These are phyloP conservation scores for Leccinum cinnamomeum DNA, from an alignment of 1,284 basidiomycete genomes.

Conservation along the genomic window DNA sequence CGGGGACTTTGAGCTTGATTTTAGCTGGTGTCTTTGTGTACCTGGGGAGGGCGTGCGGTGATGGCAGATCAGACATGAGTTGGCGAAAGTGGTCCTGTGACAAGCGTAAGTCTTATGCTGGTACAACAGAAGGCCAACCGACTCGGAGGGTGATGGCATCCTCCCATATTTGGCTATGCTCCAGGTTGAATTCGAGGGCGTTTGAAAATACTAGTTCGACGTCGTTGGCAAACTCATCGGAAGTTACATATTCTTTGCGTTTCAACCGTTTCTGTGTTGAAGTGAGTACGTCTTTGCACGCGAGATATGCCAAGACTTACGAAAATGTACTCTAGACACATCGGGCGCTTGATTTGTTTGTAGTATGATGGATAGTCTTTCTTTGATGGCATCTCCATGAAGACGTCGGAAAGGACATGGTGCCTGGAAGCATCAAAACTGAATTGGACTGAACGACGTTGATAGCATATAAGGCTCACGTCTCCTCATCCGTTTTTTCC, in stretches of 20 bases:
- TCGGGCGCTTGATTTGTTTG: constrained; percentile 78
- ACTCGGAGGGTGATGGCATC: constrained; percentile 68
- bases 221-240: constrained; percentile 78
- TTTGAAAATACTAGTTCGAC: constrained; percentile 92
- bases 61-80: constrained; percentile 72
- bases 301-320: constrained; percentile 45
- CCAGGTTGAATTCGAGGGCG: constrained; percentile 79
- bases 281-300: constrained; percentile 13
- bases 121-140: constrained; percentile 26
- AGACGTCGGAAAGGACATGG: constrained; percentile 69
- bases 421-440: constrained; percentile 45
- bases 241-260: constrained; percentile 66
- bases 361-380: constrained; percentile 86
- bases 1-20: constrained; percentile 67
- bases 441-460: constrained; percentile 3
- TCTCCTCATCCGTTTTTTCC: constrained; percentile 67
- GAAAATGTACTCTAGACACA: constrained; percentile 78
- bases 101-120: constrained; percentile 14
- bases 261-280: constrained; percentile 66
- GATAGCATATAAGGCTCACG: constrained; percentile 15
- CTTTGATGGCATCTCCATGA: constrained; percentile 81
- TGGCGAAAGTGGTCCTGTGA: constrained; percentile 65
- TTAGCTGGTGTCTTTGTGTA: constrained; percentile 58
- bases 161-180: constrained; percentile 74
- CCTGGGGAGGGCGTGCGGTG: constrained; percentile 58